These are phyloP conservation scores for Ceratocystis cacaofunesta DNA, from an alignment of 2,329 filamentous ascomycete genomes.

Conservation along the genomic window DNA sequence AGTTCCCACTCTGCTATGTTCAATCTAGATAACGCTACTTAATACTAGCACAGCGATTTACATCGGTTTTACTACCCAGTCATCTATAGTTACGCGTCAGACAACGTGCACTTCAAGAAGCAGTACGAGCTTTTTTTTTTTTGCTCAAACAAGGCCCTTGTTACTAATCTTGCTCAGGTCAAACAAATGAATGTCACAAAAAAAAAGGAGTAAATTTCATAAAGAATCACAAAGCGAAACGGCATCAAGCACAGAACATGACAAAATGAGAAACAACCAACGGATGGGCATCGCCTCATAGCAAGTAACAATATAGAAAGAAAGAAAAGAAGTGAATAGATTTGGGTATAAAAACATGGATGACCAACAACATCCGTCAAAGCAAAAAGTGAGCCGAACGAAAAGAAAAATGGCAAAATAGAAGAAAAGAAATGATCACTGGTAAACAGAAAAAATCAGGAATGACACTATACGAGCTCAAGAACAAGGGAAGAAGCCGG, in stretches of 20 bases:
- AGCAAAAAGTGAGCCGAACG: slow-evolving; percentile 13
- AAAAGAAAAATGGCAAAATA: slow-evolving; percentile 14
- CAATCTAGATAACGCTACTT: not conserved
- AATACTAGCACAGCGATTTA: not conserved
- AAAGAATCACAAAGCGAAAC: not conserved
- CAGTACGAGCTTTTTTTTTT: not conserved
- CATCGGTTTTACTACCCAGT: not conserved
- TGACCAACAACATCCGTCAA: slow-evolving; percentile 10
- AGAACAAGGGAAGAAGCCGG: not conserved
- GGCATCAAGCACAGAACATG: slow-evolving; percentile 6
- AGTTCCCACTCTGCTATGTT: not conserved
- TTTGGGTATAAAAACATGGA: slow-evolving; percentile 6
- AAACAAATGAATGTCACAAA: not conserved
- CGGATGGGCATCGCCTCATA: not conserved
- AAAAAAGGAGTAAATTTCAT: not conserved
- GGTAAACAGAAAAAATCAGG: not conserved
- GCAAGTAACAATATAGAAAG: not conserved
- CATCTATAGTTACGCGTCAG: not conserved
- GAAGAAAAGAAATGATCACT: slow-evolving; percentile 1
- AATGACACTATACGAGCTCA: not conserved
- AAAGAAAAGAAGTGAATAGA: slow-evolving; percentile 6
- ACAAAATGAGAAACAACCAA: not conserved
- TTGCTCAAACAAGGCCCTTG: no score
- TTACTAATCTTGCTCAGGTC: no score
- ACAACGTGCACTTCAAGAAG: not conserved